Evolutionary conservation across 176 grass and related monocot species (phyloP).

Genomic region (Ensete glaucum): DNA sequence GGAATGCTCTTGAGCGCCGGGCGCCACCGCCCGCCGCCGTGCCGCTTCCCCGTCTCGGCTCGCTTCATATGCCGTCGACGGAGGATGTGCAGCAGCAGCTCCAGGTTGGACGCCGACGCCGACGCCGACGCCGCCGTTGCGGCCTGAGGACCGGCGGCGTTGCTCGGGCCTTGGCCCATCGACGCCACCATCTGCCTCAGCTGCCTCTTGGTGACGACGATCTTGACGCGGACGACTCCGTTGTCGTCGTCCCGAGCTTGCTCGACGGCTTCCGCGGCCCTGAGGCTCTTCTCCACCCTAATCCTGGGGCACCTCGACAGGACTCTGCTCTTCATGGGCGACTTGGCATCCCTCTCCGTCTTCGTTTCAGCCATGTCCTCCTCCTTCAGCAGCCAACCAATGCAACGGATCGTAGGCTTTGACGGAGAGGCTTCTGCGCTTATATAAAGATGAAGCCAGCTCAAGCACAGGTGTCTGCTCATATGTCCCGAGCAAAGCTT

Average conservation of each 20-base stretch:
- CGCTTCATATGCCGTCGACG: conserved; percentile 54
- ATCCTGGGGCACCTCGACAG: conserved; percentile 3
- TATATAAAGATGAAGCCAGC: neutral
- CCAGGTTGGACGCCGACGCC: conserved; percentile 6
- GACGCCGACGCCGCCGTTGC: neutral
- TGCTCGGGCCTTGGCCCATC: conserved; percentile 19
- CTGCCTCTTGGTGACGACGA: conserved; percentile 81
- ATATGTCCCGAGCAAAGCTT: no score
- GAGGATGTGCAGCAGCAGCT: conserved; percentile 74
- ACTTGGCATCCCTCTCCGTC: neutral
- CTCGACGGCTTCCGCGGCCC: conserved; percentile 28
- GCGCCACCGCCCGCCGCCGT: conserved; percentile 46
- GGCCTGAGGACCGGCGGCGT: conserved; percentile 9
- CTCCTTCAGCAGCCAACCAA: neutral
- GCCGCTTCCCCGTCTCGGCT: conserved; percentile 36
- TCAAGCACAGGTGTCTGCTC: neutral
- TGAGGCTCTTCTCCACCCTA: neutral
- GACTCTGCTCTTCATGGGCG: neutral
- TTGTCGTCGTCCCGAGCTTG: conserved; percentile 49
- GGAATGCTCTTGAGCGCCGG: conserved; percentile 84
- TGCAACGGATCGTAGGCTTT: neutral
- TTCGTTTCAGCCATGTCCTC: neutral
- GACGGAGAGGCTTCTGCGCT: neutral
- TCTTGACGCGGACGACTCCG: conserved; percentile 71
- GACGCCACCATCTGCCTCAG: conserved; percentile 74